A percentile compares a stretch with the other conserved stretches of the same genome.
phyloP scores from a whole-genome alignment of 2,329 filamentous ascomycete species.

The Dactylonectria estremocensis region DNA sequence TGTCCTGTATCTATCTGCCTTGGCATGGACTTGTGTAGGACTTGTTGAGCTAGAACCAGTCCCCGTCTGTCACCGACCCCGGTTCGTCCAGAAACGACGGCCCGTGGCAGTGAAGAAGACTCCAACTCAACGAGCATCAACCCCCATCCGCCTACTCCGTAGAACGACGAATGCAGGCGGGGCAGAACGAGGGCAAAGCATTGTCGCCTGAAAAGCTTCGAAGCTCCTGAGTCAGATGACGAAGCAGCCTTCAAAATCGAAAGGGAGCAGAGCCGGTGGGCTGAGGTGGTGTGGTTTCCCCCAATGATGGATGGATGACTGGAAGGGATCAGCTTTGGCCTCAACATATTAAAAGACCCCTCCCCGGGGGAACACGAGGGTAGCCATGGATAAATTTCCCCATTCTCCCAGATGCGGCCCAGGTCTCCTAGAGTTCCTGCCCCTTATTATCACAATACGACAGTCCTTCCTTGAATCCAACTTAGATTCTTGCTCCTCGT shows the following conservation, averaged over 20 bases:
- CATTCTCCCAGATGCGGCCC: background rate
- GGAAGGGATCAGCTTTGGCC: constrained; percentile 18
- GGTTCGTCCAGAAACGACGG: background rate
- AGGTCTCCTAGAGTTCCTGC: background rate
- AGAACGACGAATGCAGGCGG: background rate
- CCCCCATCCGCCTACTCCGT: background rate
- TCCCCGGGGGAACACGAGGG: background rate
- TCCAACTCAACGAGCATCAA: background rate
- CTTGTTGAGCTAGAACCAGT: background rate
- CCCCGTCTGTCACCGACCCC: background rate
- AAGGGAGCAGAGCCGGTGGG: constrained; percentile 13
- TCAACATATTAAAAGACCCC: constrained; percentile 2
- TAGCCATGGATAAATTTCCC: background rate
- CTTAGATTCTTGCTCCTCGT: background rate
- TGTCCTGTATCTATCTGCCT: background rate
- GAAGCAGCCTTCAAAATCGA: background rate
- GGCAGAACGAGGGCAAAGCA: background rate
- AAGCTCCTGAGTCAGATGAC: background rate
- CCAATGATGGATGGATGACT: constrained; percentile 19
- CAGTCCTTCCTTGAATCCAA: background rate
- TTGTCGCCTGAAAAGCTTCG: background rate
- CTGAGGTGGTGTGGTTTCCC: constrained; percentile 37
- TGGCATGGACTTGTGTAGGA: background rate
- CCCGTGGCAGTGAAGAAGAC: background rate
- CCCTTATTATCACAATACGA: background rate